Conservation (phyloP, 2,329 filamentous ascomycete species). For the Stagonosporopsis rhizophila region DNA sequence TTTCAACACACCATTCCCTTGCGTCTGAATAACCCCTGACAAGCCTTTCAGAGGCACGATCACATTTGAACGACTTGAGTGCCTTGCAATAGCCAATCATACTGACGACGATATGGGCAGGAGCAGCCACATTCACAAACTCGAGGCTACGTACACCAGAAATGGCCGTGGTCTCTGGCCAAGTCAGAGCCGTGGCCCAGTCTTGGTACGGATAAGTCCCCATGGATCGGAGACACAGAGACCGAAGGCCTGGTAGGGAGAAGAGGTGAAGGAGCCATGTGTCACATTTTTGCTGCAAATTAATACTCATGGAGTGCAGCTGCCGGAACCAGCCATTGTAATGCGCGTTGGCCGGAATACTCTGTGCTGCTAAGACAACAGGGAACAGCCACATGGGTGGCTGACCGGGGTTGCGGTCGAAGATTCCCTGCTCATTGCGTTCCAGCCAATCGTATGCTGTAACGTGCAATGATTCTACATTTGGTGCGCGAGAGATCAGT, state of each 20-base stretch:
- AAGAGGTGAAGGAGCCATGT: background rate
- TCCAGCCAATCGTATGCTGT: background rate
- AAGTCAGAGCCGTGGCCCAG: background rate
- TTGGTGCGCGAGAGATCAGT: conserved; percentile 1
- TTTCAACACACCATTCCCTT: background rate
- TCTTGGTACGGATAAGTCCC: background rate
- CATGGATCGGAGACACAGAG: background rate
- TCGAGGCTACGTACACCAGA: background rate
- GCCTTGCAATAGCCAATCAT: background rate
- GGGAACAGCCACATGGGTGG: background rate
- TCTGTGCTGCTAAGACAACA: background rate
- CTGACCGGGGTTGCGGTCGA: background rate
- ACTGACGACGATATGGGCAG: background rate
- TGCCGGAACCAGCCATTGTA: background rate
- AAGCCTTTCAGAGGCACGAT: background rate
- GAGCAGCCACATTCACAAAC: background rate
- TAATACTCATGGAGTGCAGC: background rate
- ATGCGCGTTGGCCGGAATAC: background rate
- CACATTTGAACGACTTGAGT: background rate
- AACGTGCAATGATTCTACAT: background rate
- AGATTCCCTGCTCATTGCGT: too few species aligned
- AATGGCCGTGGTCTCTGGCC: background rate
- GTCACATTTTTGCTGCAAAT: background rate
- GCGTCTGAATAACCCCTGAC: background rate
- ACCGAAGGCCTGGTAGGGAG: background rate